Base-by-base conservation (phyloP, 2,329 filamentous ascomycete genomes). In the Pseudogymnoascus sp. region DNA sequence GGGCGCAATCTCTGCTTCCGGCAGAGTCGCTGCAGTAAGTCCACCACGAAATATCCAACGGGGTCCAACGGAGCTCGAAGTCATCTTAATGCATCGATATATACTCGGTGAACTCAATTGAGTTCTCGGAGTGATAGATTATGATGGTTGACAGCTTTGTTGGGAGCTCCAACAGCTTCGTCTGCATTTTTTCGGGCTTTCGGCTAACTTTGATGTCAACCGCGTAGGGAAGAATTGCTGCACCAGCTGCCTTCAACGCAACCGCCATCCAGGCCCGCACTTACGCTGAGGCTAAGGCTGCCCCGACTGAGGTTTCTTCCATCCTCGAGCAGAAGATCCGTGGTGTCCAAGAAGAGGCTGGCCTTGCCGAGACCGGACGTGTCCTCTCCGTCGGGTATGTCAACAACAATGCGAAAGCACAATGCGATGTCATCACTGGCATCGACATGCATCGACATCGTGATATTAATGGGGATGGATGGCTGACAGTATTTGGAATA, bases 311-410 rank as follows among this genome's bases (percentile, higher is more conserved):
- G 85, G 93, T 97, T 74, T 97, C 94, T 72, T 97, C 93, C 72
- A 97, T 99, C 80, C 90, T 99, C 77, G 94, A 97, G 85, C 93
- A 97, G 87, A 87, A 92, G 81, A 99, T 99, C 76, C 90, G 94
- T 77, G 94, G 94, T 84, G 91, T 97, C 72, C 90, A 96, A 81
- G 94, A 97, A 83, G 94, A 97, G 84, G 84, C 90, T 76, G 87
- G 86, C 78, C 89, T 99, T 74, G 92, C 94, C 79, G 94, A 99
- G 89, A 99, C 94, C 76, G 94, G 94, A 77, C 92, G 93, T 82
- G 94, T 99, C 75, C 88, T 99, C 74, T 97, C 92, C 75, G 92
- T 99, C 79, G 93, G 93, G 93, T 97, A 95, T 77, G 92, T 88
- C 64, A 65, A 64, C 45, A 37, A 62, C 63, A 65, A 63, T 62